Evolutionary conservation across 23 red algal genomes (phyloP).

Genomic region (Gracilaria domingensis): DNA sequence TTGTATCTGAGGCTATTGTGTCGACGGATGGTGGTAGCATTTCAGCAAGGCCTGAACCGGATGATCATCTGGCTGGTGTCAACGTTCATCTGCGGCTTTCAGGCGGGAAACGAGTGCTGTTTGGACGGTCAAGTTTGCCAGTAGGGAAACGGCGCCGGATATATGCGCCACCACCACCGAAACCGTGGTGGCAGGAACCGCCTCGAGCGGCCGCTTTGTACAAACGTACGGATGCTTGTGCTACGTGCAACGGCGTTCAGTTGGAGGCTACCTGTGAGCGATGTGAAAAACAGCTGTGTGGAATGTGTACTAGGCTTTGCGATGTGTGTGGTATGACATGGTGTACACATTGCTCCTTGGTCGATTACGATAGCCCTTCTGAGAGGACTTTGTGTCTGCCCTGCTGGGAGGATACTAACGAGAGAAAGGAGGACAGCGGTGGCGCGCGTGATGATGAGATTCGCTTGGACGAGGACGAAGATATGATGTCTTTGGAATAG

Average conservation of each 20-base stretch:
- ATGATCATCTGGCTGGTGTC: neutral
- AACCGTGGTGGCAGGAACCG: slow-evolving; percentile 28
- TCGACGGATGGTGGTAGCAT: neutral
- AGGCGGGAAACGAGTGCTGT: slow-evolving; percentile 17
- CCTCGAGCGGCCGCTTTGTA: slow-evolving; percentile 18
- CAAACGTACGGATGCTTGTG: slow-evolving; percentile 14
- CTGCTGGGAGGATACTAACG: slow-evolving; percentile 19
- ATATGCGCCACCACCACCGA: slow-evolving; percentile 22
- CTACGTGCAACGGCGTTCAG: neutral
- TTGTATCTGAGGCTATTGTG: neutral
- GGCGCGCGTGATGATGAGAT: neutral
- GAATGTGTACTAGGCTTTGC: slow-evolving; percentile 26
- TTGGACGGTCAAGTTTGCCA: neutral
- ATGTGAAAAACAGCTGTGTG: slow-evolving; percentile 33
- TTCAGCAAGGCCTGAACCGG: neutral
- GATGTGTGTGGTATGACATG: slow-evolving; percentile 42
- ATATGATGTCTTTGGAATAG: slow-evolving; percentile 33
- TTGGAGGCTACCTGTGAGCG: slow-evolving; percentile 31
- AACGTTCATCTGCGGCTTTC: neutral
- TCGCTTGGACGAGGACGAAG: neutral
- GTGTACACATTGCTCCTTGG: slow-evolving; percentile 27
- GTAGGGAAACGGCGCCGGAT: slow-evolving; percentile 16
- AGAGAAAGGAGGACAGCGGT: neutral
- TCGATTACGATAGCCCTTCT: slow-evolving; percentile 29
- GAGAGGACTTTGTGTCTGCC: slow-evolving; percentile 31